Evolutionary conservation across 495 filamentous ascomycete species (phyloP).

Genomic region (Schizothecium vesticola): DNA sequence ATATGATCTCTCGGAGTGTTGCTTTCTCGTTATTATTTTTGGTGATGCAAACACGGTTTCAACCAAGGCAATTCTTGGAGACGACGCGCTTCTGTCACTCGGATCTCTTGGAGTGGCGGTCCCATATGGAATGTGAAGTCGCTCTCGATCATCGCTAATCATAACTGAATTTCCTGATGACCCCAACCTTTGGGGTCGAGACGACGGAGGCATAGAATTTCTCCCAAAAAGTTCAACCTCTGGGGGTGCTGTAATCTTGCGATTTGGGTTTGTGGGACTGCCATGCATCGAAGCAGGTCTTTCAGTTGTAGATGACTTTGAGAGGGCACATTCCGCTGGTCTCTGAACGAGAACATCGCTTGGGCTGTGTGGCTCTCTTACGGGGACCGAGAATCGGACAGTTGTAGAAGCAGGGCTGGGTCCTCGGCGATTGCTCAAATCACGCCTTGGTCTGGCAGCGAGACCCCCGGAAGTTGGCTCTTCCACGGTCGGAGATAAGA

Average conservation of each 20-base stretch:
- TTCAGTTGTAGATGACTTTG: not conserved
- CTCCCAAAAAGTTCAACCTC: not conserved
- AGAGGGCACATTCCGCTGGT: not conserved
- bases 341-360: not conserved
- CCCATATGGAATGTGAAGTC: not conserved
- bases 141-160: not conserved
- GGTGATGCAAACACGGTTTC: not conserved
- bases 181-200: not conserved
- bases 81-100: not conserved
- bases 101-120: not conserved
- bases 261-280: not conserved
- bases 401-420: not conserved
- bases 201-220: not conserved
- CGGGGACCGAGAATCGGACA: not conserved
- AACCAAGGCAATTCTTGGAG: not conserved
- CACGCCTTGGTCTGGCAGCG: not conserved
- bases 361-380: not conserved
- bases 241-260: not conserved
- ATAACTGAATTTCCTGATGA: conserved; percentile 1
- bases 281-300: not conserved
- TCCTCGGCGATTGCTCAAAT: not conserved
- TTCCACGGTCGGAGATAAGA: conserved; percentile 32
- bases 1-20: not conserved
- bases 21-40: not conserved
- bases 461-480: conserved; percentile 17